Conservation (phyloP, 2,329 filamentous ascomycete species). For the Colletotrichum gigasporum region DNA sequence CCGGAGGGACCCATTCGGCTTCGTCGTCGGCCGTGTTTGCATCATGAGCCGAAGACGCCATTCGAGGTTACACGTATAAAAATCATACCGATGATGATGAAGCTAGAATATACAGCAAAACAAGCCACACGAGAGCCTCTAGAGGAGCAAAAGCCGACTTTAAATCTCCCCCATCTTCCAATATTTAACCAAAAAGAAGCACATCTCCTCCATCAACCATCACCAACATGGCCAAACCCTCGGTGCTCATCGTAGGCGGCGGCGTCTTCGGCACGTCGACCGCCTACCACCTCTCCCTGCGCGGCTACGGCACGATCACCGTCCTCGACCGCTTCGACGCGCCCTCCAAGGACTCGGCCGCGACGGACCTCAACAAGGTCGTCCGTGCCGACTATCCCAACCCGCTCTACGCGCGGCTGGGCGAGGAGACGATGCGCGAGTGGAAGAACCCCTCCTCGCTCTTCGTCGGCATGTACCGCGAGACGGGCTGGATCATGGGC, state of each 20-base stretch:
- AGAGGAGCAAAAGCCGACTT: no score
- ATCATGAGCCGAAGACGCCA: neutral
- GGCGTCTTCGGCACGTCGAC: constrained; percentile 47
- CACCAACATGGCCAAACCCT: constrained; percentile 34
- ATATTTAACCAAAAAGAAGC: no score
- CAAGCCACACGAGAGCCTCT: no score
- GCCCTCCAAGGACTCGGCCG: constrained; percentile 37
- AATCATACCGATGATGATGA: neutral
- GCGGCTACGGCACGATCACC: constrained; percentile 34
- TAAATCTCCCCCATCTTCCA: no score
- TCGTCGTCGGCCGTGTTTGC: neutral
- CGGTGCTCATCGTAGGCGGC: constrained; percentile 40
- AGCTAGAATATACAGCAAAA: no score
- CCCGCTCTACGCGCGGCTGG: constrained; percentile 40
- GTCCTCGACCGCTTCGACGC: constrained; percentile 38
- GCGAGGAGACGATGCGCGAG: constrained; percentile 38
- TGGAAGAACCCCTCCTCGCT: constrained; percentile 40
- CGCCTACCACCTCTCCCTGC: constrained; percentile 38
- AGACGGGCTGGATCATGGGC: constrained; percentile 40
- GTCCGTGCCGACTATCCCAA: constrained; percentile 46
- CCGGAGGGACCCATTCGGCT: neutral
- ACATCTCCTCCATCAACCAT: no score
- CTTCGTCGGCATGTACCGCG: constrained; percentile 38
- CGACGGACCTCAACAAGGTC: constrained; percentile 47
- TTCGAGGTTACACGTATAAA: neutral